Evolutionary conservation across 1,284 basidiomycete species (phyloP).

Genomic region (Heterobasidion parviporum): DNA sequence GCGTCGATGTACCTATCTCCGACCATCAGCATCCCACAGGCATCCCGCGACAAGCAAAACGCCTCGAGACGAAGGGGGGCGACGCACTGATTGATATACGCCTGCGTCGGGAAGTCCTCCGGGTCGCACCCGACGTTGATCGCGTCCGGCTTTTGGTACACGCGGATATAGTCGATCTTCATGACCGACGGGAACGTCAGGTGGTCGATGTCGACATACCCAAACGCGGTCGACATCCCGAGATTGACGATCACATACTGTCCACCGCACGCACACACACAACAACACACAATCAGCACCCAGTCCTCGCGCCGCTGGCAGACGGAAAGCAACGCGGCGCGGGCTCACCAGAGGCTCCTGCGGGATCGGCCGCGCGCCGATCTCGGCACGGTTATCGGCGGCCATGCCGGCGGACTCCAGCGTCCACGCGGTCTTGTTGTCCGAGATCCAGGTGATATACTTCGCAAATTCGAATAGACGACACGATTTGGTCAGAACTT

Average conservation of each 20-base stretch:
- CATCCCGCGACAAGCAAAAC: background rate
- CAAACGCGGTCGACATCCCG: conserved; percentile 78
- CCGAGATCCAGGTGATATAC: conserved; percentile 78
- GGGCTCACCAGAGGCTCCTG: conserved; percentile 73
- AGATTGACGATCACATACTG: conserved; percentile 76
- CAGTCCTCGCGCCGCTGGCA: background rate
- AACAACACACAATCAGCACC: background rate
- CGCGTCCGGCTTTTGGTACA: conserved; percentile 64
- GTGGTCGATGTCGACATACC: conserved; percentile 54
- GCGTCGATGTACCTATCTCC: conserved; percentile 23
- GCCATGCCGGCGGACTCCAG: conserved; percentile 64
- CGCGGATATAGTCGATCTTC: conserved; percentile 76
- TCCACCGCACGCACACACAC: too few species aligned
- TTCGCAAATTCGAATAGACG: conserved; percentile 23
- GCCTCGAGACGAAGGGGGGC: conserved; percentile 4
- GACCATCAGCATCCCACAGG: background rate
- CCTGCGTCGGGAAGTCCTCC: conserved; percentile 62
- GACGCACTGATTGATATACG: conserved; percentile 64
- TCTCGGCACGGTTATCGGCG: conserved; percentile 56
- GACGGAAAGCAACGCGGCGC: background rate
- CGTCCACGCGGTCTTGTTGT: conserved; percentile 66
- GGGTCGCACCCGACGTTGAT: conserved; percentile 84
- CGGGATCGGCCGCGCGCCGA: conserved; percentile 68
- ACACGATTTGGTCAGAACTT: too few species aligned
- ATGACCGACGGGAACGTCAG: conserved; percentile 65